Percentiles rank a stretch among this genome's conserved stretches.
Conservation (phyloP, 208 protist genomes). For the Polymyxa betae region DNA sequence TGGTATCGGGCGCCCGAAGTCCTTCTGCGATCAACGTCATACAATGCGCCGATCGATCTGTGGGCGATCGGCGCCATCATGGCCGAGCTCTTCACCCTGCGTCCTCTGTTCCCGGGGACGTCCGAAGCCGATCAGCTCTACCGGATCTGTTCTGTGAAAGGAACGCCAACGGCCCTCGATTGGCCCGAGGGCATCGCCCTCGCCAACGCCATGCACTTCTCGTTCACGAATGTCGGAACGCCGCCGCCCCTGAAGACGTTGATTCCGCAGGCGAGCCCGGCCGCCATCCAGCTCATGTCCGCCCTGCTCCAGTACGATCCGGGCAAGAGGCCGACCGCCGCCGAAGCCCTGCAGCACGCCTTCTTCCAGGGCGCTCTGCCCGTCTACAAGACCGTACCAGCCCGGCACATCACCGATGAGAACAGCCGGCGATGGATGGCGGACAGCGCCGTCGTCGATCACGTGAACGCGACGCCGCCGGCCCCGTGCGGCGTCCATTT, state of each 20-base stretch:
- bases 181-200: conserved; percentile 91
- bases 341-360: conserved; percentile 83
- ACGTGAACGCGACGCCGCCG: not conserved
- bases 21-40: conserved; percentile 75
- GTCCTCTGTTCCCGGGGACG: conserved; percentile 87
- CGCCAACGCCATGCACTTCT: conserved; percentile 84
- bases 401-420: not conserved
- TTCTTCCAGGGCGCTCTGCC: conserved; percentile 80
- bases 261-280: conserved; percentile 82
- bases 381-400: not conserved
- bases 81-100: conserved; percentile 79
- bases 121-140: conserved; percentile 91
- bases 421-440: not conserved
- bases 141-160: conserved; percentile 92
- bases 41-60: conserved; percentile 80
- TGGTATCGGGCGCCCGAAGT: conserved; percentile 87
- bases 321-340: conserved; percentile 84
- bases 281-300: conserved; percentile 91
- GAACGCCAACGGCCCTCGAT: conserved; percentile 72
- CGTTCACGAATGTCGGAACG: conserved; percentile 83
- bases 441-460: not conserved
- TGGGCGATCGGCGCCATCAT: conserved; percentile 82
- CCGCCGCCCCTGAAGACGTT: conserved; percentile 81
- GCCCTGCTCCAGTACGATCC: conserved; percentile 92
- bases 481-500: not conserved